These are phyloP conservation scores for Gamarada debralockiae DNA, from an alignment of 495 filamentous ascomycete species.

Conservation along the genomic window DNA sequence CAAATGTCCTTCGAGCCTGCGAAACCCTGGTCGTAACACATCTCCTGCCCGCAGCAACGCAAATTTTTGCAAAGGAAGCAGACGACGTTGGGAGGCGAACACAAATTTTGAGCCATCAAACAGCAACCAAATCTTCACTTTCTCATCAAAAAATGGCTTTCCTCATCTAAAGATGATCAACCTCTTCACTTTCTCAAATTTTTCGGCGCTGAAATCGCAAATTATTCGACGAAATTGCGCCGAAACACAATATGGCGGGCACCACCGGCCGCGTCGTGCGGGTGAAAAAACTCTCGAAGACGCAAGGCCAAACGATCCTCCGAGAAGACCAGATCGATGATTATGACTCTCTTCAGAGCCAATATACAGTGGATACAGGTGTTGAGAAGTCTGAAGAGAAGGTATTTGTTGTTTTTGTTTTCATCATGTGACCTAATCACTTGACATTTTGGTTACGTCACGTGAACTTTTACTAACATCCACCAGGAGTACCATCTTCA, in stretches of 20 bases:
- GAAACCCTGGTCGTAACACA: too few species aligned
- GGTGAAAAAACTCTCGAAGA: conserved; percentile 87
- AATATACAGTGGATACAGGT: conserved; percentile 82
- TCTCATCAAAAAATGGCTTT: not conserved
- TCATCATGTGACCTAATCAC: conserved; percentile 26
- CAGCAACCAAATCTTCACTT: not conserved
- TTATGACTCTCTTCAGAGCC: conserved; percentile 42
- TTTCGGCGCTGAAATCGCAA: conserved; percentile 37
- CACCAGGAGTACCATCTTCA: conserved; percentile 97
- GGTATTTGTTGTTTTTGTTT: too few species aligned
- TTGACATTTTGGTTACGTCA: conserved; percentile 12
- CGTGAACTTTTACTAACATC: conserved; percentile 21
- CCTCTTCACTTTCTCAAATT: conserved; percentile 39
- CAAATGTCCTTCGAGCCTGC: too few species aligned
- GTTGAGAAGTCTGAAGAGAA: conserved; percentile 96
- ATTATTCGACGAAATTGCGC: conserved; percentile 21
- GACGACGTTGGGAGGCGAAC: too few species aligned
- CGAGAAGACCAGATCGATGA: conserved; percentile 87
- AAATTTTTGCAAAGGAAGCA: too few species aligned
- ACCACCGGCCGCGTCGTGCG: conserved; percentile 64
- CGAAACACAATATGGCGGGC: conserved; percentile 35
- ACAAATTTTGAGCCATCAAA: conserved; percentile 18
- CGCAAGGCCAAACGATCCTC: conserved; percentile 78
- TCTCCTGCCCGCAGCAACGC: too few species aligned
- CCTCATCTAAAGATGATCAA: conserved; percentile 40